Evolutionary conservation across 495 filamentous ascomycete species (phyloP), one percentile per base, ranked within the genome.

Genomic region (Neurospora tetrasperma): DNA sequence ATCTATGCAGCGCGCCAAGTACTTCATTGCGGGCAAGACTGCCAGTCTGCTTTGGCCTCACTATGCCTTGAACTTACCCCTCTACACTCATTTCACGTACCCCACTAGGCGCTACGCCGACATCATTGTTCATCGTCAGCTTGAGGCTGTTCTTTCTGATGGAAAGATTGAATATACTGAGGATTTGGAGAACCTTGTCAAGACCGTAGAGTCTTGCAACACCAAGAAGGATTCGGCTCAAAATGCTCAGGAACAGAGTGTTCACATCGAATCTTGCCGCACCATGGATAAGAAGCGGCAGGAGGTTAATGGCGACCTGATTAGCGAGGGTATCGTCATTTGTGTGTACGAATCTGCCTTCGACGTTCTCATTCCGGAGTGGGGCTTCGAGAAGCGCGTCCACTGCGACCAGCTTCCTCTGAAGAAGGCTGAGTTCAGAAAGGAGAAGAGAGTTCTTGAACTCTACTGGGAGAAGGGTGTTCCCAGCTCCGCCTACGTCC

Each of bases 391-490:
- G 86, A 99, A 99, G 89, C 93, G 96, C 75, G 96, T 99, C 71
- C 96, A 99, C 82, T 99, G 96, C 79, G 96, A 99, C 80, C 96
- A 98, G 85, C 87, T 99, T 75, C 96, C 96, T 16, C 84, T 99
- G 74, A 97, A 98, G 88, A 99, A 99, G 86, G 96, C 96, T 23
- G 96, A 99, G 80, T 99, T 94, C 81, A 90, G 97, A 80, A 99
- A 98, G 87, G 93, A 95, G 76, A 91, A 93, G 81, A 89, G 96
- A 72, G 88, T 98, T 40, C 85, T 99, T 69, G 96, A 99, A 82
- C 88, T 99, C 6, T 98, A 97, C 85, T 99, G 96, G 96, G 96
- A 99, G 89, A 99, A 98, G 87, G 96, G 96, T 71, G 93, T 98
- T 38, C 94, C 95, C 35, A 98, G 95, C 31, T 97, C 94, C 38